These are phyloP conservation scores for Aspergillus sp. DNA, from an alignment of 2,329 filamentous ascomycete species.

Conservation along the genomic window DNA sequence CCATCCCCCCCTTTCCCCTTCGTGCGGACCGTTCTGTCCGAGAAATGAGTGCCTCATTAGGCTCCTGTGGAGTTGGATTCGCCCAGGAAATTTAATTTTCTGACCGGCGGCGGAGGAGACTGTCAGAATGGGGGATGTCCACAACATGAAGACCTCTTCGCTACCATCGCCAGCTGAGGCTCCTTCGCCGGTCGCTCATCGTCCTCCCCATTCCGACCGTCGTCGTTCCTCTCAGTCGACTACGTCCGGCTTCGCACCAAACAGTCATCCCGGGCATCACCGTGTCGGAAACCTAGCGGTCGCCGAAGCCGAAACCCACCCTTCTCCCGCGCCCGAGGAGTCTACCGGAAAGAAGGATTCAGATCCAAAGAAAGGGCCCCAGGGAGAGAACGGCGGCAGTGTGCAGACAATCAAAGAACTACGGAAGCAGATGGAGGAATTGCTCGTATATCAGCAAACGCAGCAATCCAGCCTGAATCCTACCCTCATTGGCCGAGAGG, in stretches of 20 bases:
- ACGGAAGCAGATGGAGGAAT: conserved; percentile 34
- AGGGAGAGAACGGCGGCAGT: conserved; percentile 24
- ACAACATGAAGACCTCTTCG: conserved; percentile 31
- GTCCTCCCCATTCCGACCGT: conserved; percentile 14
- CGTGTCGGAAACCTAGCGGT: conserved; percentile 8
- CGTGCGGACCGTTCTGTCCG: conserved; percentile 18
- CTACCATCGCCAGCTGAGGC: conserved; percentile 32
- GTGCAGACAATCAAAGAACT: conserved; percentile 32
- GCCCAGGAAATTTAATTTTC: conserved; percentile 24
- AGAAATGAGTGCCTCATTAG: conserved; percentile 26
- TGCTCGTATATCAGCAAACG: conserved; percentile 32
- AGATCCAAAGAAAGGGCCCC: conserved; percentile 12
- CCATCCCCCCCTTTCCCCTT: conserved; percentile 3
- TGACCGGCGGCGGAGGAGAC: conserved; percentile 24
- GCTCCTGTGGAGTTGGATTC: conserved; percentile 21
- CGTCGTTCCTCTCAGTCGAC: conserved; percentile 17
- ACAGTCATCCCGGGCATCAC: conserved; percentile 9
- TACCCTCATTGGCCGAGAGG: conserved; percentile 7
- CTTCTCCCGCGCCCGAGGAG: conserved; percentile 8
- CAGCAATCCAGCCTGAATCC: conserved; percentile 22
- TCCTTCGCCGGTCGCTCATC: conserved; percentile 18
- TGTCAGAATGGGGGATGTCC: conserved; percentile 27
- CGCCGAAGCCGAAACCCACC: conserved; percentile 14
- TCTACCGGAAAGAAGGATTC: conserved; percentile 12
- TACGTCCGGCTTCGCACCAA: conserved; percentile 10